These are phyloP conservation scores for Epichloe amarillans DNA, from an alignment of 2,329 filamentous ascomycete genomes.

Conservation along the genomic window DNA sequence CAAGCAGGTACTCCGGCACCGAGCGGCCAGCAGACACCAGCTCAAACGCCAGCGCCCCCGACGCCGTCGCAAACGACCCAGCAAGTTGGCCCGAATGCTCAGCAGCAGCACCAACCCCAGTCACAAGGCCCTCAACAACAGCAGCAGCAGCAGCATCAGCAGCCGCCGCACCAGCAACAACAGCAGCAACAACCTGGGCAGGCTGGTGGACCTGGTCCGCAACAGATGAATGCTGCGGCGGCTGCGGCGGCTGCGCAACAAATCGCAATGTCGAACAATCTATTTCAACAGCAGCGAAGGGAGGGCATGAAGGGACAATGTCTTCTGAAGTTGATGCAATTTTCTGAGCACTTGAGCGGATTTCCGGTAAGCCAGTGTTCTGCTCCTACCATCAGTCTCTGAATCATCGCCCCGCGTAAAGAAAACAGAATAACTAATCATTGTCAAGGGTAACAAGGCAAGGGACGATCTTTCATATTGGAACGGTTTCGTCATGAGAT, in stretches of 20 bases:
- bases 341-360: slow-evolving; percentile 47
- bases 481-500: slow-evolving; percentile 64
- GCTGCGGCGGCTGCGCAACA: slow-evolving; percentile 19
- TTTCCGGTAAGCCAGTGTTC: slow-evolving; percentile 33
- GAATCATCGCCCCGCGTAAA: too few relatives aligned
- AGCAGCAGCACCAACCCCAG: slow-evolving; percentile 17
- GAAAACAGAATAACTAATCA: slow-evolving; percentile 1
- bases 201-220: slow-evolving; percentile 8
- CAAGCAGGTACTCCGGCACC: slow-evolving; percentile 7
- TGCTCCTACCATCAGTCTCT: neutral
- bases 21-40: slow-evolving; percentile 26
- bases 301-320: slow-evolving; percentile 43
- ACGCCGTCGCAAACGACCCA: slow-evolving; percentile 7
- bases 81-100: slow-evolving; percentile 17
- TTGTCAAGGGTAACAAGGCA: slow-evolving; percentile 37
- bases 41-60: slow-evolving; percentile 23
- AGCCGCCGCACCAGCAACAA: slow-evolving; percentile 12
- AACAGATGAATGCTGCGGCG: slow-evolving; percentile 17
- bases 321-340: slow-evolving; percentile 46
- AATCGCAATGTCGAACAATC: slow-evolving; percentile 18
- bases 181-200: slow-evolving; percentile 13
- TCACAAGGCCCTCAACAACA: slow-evolving; percentile 1
- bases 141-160: slow-evolving; percentile 7
- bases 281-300: slow-evolving; percentile 34
- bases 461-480: slow-evolving; percentile 63